Evolutionary conservation across 306 rosid genomes (phyloP), one percentile per base, ranked within the genome.

Genomic region (Lathyrus sativus): DNA sequence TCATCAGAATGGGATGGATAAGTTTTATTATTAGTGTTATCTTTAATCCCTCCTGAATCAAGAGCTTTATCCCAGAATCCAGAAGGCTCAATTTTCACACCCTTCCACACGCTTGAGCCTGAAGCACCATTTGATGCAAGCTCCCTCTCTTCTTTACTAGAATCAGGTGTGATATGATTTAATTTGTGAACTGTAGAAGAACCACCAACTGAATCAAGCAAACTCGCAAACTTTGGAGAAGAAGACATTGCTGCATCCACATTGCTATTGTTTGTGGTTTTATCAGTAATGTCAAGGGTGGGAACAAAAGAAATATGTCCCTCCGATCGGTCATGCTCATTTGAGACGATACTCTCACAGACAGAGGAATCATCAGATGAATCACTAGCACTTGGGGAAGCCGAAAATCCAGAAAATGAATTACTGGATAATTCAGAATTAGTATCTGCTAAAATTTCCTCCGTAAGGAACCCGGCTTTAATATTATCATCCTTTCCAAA

Each of bases 381-480:
- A 59, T 80, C 96, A 13, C 87, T 75, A 58, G 75, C 17, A 19
- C 29, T 48, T 1, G 64, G 11, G 72, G 91, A 80, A 77, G 89
- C 83, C 6, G 96, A 86, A 78, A 84, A 88, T 72, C 96, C 97
- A 82, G 99, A 93, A 78, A 88, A 88, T 41, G 96, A 86, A 42
- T 79, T 65, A 67, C 84, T 68, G 43, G 91, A 82, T 50, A 86
- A 76, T 53, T 87, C 95, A 62, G 86, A 81, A 62, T 80, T 50
- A 71, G 79, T 79, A 67, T 74, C 79, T 60, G 72, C 57, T 39
- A 72, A 80, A 69, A 65, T 77, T 24, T 64, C 83, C 55, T 78
- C 82, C 15, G 70, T 68, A 73, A 75, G 77, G 62, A 75, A 62
- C 78, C 77, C 90, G 42, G 73, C 74, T 39, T 79, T 81, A 35